A percentile compares a stretch with the other conserved stretches of the same genome.
Conservation (phyloP, 2,329 filamentous ascomycete species). For the Beauveria asiatica region DNA sequence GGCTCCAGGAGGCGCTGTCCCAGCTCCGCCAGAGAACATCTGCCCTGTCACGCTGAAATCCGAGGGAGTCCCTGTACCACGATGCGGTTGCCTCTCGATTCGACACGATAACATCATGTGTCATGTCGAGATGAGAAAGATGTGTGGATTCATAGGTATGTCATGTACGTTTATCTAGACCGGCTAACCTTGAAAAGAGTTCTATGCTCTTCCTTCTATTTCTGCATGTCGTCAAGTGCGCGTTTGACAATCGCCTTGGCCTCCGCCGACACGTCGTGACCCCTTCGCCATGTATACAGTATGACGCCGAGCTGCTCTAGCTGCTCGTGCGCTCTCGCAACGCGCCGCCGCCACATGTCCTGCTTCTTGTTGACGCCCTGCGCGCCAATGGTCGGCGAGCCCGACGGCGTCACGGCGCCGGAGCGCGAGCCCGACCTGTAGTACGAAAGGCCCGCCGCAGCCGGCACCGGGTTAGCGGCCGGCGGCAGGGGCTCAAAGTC, state of each 20-base stretch:
- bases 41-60: too few relatives aligned
- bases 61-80: too few relatives aligned
- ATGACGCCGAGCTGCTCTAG: slow-evolving; percentile 58
- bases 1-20: too few relatives aligned
- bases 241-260: slow-evolving; percentile 56
- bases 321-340: slow-evolving; percentile 54
- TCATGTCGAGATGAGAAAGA: background rate
- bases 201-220: slow-evolving; percentile 12
- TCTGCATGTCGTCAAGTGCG: slow-evolving; percentile 37
- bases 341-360: slow-evolving; percentile 61
- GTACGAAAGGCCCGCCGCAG: slow-evolving; percentile 17
- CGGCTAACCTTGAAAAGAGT: background rate
- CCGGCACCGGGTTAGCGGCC: slow-evolving; percentile 16
- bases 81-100: too few relatives aligned
- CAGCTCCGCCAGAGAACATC: too few relatives aligned
- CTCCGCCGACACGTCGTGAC: slow-evolving; percentile 60
- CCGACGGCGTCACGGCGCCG: slow-evolving; percentile 25
- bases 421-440: slow-evolving; percentile 20
- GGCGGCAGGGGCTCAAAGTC: slow-evolving; percentile 34
- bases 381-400: slow-evolving; percentile 27
- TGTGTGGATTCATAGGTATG: background rate
- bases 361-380: slow-evolving; percentile 54
- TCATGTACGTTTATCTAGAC: background rate
- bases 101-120: background rate
- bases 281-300: slow-evolving; percentile 65